Percentiles rank a stretch among this genome's conserved stretches.
These are phyloP conservation scores for Spathaspora arborariae DNA, from an alignment of 805 yeast species.

Conservation along the genomic window DNA sequence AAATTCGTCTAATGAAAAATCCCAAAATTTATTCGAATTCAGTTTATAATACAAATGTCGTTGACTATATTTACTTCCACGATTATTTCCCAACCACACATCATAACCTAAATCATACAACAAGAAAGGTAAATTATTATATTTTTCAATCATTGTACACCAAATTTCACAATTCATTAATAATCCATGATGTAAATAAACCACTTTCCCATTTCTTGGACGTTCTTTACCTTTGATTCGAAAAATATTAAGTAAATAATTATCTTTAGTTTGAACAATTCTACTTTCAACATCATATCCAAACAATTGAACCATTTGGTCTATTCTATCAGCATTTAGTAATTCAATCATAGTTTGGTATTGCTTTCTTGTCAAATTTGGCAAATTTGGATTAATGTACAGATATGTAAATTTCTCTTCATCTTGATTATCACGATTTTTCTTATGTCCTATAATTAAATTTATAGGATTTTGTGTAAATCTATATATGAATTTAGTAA, in stretches of 20 bases:
- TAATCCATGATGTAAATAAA: conserved; percentile 88
- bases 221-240: conserved; percentile 37
- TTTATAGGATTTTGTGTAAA: conserved; percentile 25
- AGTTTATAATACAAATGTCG: conserved; percentile 51
- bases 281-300: conserved; percentile 75
- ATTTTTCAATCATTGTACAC: conserved; percentile 44
- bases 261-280: conserved; percentile 72
- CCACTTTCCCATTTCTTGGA: conserved; percentile 38
- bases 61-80: conserved; percentile 77
- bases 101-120: conserved; percentile 83
- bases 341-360: conserved; percentile 34
- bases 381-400: conserved; percentile 16
- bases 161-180: conserved; percentile 83
- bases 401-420: conserved; percentile 17
- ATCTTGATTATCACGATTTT: conserved; percentile 4
- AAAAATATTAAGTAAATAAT: conserved; percentile 72
- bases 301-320: conserved; percentile 62
- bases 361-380: conserved; percentile 15
- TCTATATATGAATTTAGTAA: conserved; percentile 22
- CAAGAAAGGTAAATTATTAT: conserved; percentile 60
- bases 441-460: conserved; percentile 11
- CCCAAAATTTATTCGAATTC: conserved; percentile 64
- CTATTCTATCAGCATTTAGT: conserved; percentile 49
- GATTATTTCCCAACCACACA: conserved; percentile 76
- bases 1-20: conserved; percentile 87